Evolutionary conservation across 2,329 filamentous ascomycete genomes (phyloP).

Genomic region (Hypoxylon sp.): DNA sequence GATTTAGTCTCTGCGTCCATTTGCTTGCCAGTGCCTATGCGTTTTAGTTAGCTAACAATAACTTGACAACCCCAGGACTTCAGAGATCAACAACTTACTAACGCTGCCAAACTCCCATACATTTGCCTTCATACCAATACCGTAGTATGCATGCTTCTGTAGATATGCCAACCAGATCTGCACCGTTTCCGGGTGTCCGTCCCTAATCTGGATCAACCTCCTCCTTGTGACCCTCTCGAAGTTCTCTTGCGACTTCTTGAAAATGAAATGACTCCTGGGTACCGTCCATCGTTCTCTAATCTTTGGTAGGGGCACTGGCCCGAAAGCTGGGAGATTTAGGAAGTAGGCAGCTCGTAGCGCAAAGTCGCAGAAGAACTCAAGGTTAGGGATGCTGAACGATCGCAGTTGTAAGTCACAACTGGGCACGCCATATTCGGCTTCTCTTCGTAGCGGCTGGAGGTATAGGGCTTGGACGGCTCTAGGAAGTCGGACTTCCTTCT

Average conservation of each 20-base stretch:
- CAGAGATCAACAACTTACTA: constrained; percentile 63
- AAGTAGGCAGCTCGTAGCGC: constrained; percentile 95
- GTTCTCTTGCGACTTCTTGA: constrained; percentile 98
- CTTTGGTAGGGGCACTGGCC: constrained; percentile 87
- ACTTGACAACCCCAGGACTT: not conserved
- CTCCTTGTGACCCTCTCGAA: constrained; percentile 92
- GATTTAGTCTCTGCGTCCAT: constrained; percentile 59
- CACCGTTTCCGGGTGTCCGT: constrained; percentile 89
- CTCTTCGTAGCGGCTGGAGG: constrained; percentile 84
- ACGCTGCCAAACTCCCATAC: constrained; percentile 88
- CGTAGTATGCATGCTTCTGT: constrained; percentile 91
- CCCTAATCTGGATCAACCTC: constrained; percentile 90
- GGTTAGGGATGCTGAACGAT: constrained; percentile 89
- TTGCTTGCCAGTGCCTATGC: constrained; percentile 64
- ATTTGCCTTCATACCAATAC: constrained; percentile 99
- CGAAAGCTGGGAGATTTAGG: constrained; percentile 86
- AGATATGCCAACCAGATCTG: constrained; percentile 94
- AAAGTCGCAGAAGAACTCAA: constrained; percentile 96
- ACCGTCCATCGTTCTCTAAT: constrained; percentile 96
- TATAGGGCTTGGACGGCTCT: constrained; percentile 88
- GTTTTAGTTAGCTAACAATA: constrained; percentile 36
- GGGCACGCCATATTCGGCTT: constrained; percentile 82
- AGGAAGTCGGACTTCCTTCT: constrained; percentile 71
- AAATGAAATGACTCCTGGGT: constrained; percentile 88
- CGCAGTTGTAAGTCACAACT: constrained; percentile 93